Percentiles rank a stretch among this genome's conserved stretches.
phyloP scores from a whole-genome alignment of 116 monocot species.

The Trichopus zeylanicus region DNA sequence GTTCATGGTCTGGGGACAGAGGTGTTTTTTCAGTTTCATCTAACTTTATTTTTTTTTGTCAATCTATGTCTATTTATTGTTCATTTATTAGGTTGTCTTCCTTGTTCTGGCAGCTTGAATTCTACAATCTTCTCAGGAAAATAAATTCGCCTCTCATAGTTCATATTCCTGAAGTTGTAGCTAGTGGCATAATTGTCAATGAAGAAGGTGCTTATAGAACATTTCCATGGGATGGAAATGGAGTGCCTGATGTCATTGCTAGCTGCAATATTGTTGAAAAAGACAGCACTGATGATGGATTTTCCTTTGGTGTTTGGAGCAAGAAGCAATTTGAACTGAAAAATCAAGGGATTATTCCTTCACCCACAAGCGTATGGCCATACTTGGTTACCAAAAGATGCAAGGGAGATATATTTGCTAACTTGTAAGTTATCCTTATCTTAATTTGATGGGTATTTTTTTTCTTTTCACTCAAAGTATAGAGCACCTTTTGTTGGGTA shows the following conservation, averaged over 20 bases:
- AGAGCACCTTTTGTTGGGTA: not conserved
- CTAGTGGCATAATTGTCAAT: slow-evolving; percentile 61
- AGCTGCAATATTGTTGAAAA: slow-evolving; percentile 10
- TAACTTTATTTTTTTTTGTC: not conserved
- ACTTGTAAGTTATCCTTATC: slow-evolving; percentile 56
- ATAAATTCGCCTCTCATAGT: slow-evolving; percentile 40
- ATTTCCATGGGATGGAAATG: slow-evolving; percentile 67
- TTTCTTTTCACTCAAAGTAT: not conserved
- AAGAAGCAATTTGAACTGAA: slow-evolving; percentile 56
- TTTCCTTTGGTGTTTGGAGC: slow-evolving; percentile 64
- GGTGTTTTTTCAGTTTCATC: slow-evolving; percentile 26
- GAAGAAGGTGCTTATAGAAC: slow-evolving; percentile 38
- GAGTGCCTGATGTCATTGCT: slow-evolving; percentile 42
- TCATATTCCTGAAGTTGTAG: slow-evolving; percentile 74
- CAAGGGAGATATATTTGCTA: slow-evolving; percentile 83
- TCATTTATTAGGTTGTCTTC: slow-evolving; percentile 4
- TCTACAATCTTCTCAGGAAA: slow-evolving; percentile 62
- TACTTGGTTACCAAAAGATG: slow-evolving; percentile 83
- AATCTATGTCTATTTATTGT: slow-evolving; percentile 3
- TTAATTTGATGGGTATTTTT: not conserved
- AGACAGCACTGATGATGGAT: slow-evolving; percentile 12
- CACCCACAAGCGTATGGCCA: slow-evolving; percentile 52
- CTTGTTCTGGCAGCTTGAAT: slow-evolving; percentile 63
- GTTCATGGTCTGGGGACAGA: slow-evolving; percentile 74
- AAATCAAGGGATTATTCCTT: slow-evolving; percentile 8